These are phyloP conservation scores for Hygrophorus pudorinus DNA, from an alignment of 768 basidiomycete species.

Conservation along the genomic window DNA sequence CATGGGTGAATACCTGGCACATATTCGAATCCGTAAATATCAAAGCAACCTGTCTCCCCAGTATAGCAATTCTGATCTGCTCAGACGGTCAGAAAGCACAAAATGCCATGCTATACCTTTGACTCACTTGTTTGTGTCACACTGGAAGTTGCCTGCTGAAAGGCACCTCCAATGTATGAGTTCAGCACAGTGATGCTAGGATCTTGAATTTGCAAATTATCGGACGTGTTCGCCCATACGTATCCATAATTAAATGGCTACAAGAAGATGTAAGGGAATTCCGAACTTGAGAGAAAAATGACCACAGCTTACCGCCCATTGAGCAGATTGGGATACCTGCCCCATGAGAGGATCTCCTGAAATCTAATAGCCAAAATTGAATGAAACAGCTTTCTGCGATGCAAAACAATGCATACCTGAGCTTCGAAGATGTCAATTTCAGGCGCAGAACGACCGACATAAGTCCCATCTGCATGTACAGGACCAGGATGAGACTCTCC, in stretches of 20 bases:
- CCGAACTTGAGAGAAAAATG: background rate
- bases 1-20: slow-evolving; percentile 37
- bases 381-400: background rate
- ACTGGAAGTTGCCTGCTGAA: slow-evolving; percentile 77
- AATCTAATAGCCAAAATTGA: slow-evolving; percentile 14
- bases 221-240: slow-evolving; percentile 53
- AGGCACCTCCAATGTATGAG: slow-evolving; percentile 62
- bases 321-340: slow-evolving; percentile 76
- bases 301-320: slow-evolving; percentile 55
- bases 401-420: slow-evolving; percentile 30
- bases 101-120: background rate
- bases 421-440: slow-evolving; percentile 92
- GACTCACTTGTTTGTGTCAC: slow-evolving; percentile 48
- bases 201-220: slow-evolving; percentile 50
- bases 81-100: background rate
- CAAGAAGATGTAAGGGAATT: background rate
- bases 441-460: slow-evolving; percentile 72
- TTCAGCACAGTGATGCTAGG: slow-evolving; percentile 43
- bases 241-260: slow-evolving; percentile 76
- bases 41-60: slow-evolving; percentile 39
- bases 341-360: slow-evolving; percentile 25
- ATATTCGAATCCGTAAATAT: slow-evolving; percentile 78
- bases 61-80: slow-evolving; percentile 67
- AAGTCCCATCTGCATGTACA: slow-evolving; percentile 62
- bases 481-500: slow-evolving; percentile 88